Conservation (phyloP, 78 protist genomes). For the Mastigamoeba balamuthi region DNA sequence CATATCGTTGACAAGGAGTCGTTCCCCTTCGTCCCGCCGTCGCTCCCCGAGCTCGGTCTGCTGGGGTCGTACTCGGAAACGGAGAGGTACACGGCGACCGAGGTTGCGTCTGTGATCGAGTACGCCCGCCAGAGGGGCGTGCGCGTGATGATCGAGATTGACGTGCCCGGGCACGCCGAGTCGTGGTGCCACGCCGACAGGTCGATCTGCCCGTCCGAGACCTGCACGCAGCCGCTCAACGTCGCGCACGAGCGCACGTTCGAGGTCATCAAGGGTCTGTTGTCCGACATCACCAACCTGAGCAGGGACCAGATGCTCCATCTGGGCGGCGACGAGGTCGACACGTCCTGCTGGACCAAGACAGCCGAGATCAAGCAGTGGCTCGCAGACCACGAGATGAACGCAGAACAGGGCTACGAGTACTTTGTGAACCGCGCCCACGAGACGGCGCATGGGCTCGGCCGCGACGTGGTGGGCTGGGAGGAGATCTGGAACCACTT, state of each 20-base stretch:
- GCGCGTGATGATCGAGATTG: background rate
- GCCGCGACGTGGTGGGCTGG: constrained; percentile 1
- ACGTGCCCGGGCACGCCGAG: constrained; percentile 73
- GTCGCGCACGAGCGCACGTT: constrained; percentile 21
- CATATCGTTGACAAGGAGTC: constrained; percentile 26
- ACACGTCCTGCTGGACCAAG: constrained; percentile 52
- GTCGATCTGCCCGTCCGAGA: constrained; percentile 28
- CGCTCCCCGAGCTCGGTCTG: background rate
- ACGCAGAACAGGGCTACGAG: constrained; percentile 10
- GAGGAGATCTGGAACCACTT: constrained; percentile 19
- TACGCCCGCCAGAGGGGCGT: background rate
- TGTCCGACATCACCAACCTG: background rate
- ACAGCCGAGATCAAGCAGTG: background rate
- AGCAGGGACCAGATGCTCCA: background rate
- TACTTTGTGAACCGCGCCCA: constrained; percentile 11
- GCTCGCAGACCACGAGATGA: background rate
- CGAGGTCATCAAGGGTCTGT: constrained; percentile 2
- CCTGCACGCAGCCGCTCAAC: constrained; percentile 49
- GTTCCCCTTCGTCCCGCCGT: constrained; percentile 31
- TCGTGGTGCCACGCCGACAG: constrained; percentile 54
- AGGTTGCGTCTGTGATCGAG: background rate
- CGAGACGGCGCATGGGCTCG: constrained; percentile 1
- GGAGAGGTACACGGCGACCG: background rate
- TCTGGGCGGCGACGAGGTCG: constrained; percentile 67
- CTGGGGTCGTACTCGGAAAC: background rate